Evolutionary conservation across 768 basidiomycete species (phyloP), one percentile per base, ranked within the genome.

Genomic region (Rubroboletus satanas): DNA sequence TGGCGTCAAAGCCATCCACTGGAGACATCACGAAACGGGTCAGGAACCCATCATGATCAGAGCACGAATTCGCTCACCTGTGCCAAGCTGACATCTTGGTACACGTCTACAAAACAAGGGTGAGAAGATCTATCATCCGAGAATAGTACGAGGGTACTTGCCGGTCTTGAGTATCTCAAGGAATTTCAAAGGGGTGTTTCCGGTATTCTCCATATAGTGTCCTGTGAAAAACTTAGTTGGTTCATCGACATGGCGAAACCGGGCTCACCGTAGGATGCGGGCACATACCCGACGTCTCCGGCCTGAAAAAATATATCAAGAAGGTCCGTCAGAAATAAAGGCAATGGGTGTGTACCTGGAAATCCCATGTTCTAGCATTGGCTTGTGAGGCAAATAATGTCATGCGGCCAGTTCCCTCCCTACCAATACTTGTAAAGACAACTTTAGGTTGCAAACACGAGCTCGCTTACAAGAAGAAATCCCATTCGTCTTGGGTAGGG

Each of bases 401-500:
- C 55, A 83, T 71, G 26, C 84, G 80, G 3, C 66, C 79, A 31
- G 73, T 55, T 4, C 83, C 85, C 65, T 79, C 75, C 37, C 82
- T 86, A 55, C 10, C 17, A 17, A 28, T 26, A 29, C 50, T 56
- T 35, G 45, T 54, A 29, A 51, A 43, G 41, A 45, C 4, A 37
- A 14, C 9, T 23, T 38, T 5, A 38, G 8, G 7, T 8, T n/a
- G 15, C 11, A 29, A 32, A 32, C 35, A 7, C 3, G 11, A 31
- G 18, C 11, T 47, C 51, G n/a, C 74, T 52, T 64, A 82, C 83
- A 84, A 51, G 77, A 77, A 82, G 66, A 76, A 82, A 46, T 71
- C 75, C 84, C 84, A 86, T 69, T 85, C 84, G 55, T 84, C 82
- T 60, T 83, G 74, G 11, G 80, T 82, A 7, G 86, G 85, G 59